phyloP scores from a whole-genome alignment of 805 yeast species.

The Monosporozyma unispora region DNA sequence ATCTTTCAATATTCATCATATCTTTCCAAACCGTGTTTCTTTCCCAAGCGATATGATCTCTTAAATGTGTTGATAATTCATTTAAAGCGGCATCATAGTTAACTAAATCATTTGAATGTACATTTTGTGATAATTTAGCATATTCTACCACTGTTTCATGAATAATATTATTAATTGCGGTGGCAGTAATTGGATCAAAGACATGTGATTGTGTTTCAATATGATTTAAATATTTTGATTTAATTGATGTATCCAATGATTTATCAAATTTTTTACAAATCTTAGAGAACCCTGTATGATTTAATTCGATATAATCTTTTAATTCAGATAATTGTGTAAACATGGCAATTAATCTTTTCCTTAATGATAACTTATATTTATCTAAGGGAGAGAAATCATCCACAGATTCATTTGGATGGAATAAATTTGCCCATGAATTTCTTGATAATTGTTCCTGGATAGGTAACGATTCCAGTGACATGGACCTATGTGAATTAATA shows the following conservation, averaged over 20 bases:
- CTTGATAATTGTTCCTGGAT: neutral
- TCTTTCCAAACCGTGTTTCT: constrained; percentile 97
- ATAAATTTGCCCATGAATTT: neutral
- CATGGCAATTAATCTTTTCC: constrained; percentile 52
- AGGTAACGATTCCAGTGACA: neutral
- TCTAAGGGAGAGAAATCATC: neutral
- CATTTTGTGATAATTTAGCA: constrained; percentile 36
- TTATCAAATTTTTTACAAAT: constrained; percentile 90
- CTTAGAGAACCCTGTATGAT: constrained; percentile 81
- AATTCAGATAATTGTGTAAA: constrained; percentile 76
- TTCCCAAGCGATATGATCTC: constrained; percentile 96
- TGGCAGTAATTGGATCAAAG: constrained; percentile 43
- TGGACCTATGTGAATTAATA: neutral
- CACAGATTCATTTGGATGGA: neutral
- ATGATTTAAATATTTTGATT: constrained; percentile 45
- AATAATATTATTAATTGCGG: constrained; percentile 42
- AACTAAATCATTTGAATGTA: constrained; percentile 4
- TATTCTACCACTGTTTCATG: constrained; percentile 45
- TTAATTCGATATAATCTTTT: constrained; percentile 73
- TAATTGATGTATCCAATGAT: constrained; percentile 53
- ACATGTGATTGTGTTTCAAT: constrained; percentile 42
- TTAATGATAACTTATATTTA: constrained; percentile 29
- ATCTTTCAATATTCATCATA: constrained; percentile 83
- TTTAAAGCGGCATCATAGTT: constrained; percentile 33
- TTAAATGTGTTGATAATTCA: constrained; percentile 46